These are phyloP conservation scores for Arachnopeziza araneosa DNA, from an alignment of 2,329 filamentous ascomycete genomes.

Conservation along the genomic window DNA sequence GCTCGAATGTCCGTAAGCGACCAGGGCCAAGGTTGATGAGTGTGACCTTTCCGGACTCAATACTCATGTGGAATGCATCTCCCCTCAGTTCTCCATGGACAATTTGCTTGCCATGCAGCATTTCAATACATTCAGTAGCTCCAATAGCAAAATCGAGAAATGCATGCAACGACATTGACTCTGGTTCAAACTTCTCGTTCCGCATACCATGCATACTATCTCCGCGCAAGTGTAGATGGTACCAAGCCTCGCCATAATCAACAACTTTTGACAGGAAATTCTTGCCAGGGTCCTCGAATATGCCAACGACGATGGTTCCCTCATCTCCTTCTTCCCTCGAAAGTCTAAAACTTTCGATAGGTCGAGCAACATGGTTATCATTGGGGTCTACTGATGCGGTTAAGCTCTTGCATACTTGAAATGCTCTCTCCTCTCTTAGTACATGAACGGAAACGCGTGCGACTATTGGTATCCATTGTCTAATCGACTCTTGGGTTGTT, in stretches of 20 bases:
- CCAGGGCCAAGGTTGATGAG: slow-evolving; percentile 84
- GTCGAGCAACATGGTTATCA: slow-evolving; percentile 71
- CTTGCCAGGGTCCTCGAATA: slow-evolving; percentile 72
- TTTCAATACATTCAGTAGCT: slow-evolving; percentile 77
- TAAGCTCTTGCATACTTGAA: slow-evolving; percentile 72
- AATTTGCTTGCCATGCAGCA: slow-evolving; percentile 76
- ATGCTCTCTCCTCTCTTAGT: slow-evolving; percentile 80
- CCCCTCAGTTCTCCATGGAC: slow-evolving; percentile 88
- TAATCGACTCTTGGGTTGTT: slow-evolving; percentile 12
- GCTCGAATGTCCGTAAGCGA: slow-evolving; percentile 73
- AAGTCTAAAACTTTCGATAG: slow-evolving; percentile 73
- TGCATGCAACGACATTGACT: slow-evolving; percentile 62
- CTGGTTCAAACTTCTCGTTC: slow-evolving; percentile 42
- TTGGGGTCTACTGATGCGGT: slow-evolving; percentile 65
- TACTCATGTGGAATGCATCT: slow-evolving; percentile 85
- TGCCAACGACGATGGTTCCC: slow-evolving; percentile 66
- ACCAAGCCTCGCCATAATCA: slow-evolving; percentile 73
- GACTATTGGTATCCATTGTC: slow-evolving; percentile 50
- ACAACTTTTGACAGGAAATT: slow-evolving; percentile 68
- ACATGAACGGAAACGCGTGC: slow-evolving; percentile 79
- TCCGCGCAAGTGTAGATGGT: neutral
- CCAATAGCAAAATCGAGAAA: slow-evolving; percentile 93
- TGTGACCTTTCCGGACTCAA: slow-evolving; percentile 65
- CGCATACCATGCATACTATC: slow-evolving; percentile 38
- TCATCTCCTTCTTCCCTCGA: slow-evolving; percentile 63